Conservation (phyloP, 139 green algal species). For the Chlorokybus atmophyticus region DNA sequence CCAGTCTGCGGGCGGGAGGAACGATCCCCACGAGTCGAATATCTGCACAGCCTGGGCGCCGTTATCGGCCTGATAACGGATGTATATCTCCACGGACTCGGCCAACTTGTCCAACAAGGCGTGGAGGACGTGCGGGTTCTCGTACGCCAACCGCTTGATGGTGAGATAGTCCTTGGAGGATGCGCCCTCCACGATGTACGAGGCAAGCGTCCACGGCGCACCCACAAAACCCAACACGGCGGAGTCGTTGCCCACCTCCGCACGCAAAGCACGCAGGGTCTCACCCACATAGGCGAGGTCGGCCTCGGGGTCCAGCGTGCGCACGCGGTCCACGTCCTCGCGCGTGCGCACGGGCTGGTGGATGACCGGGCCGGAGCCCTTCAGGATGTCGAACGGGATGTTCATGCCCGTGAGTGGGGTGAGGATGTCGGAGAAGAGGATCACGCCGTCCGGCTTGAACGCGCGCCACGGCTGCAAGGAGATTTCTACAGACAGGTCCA, state of each 20-base stretch:
- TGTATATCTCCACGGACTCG: conserved; percentile 70
- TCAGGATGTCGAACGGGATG: conserved; percentile 65
- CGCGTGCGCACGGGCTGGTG: conserved; percentile 37
- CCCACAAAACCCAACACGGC: conserved; percentile 89
- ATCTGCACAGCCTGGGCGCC: conserved; percentile 68
- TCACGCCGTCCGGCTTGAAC: conserved; percentile 49
- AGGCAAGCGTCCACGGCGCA: conserved; percentile 83
- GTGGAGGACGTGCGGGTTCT: conserved; percentile 51
- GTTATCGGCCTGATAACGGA: conserved; percentile 62
- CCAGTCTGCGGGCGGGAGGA: conserved; percentile 52
- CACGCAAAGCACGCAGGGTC: conserved; percentile 14
- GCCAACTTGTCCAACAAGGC: conserved; percentile 70
- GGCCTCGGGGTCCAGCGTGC: conserved; percentile 23
- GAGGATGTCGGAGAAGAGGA: conserved; percentile 58
- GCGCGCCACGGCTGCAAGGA: conserved; percentile 67
- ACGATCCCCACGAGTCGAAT: conserved; percentile 91
- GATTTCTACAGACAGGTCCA: conserved; percentile 89
- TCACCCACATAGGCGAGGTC: conserved; percentile 18
- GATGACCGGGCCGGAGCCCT: conserved; percentile 55
- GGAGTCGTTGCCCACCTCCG: conserved; percentile 33
- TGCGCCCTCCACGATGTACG: conserved; percentile 86
- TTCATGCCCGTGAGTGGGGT: conserved; percentile 60
- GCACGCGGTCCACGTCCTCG: conserved; percentile 56
- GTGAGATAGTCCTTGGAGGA: conserved; percentile 74
- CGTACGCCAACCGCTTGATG: conserved; percentile 72